phyloP scores from a whole-genome alignment of 2,329 filamentous ascomycete genomes.

The Alternaria brassicicola region DNA sequence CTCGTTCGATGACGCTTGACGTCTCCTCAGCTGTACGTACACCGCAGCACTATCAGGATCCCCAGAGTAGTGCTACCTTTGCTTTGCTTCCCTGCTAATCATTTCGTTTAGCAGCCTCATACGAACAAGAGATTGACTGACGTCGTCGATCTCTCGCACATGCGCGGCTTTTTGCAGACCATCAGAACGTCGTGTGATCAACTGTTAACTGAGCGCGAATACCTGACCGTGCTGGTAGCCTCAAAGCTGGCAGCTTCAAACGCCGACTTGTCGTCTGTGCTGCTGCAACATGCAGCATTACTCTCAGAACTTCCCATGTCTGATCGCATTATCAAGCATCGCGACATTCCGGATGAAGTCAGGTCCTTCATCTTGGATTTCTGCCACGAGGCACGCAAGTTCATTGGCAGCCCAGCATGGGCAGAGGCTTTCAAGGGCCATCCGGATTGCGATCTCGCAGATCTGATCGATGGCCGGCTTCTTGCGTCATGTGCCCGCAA shows the following conservation, averaged over 20 bases:
- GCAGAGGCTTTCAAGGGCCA: constrained; percentile 29
- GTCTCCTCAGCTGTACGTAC: constrained; percentile 26
- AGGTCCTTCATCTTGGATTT: constrained; percentile 49
- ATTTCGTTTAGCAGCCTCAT: constrained; percentile 4
- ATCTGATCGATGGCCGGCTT: constrained; percentile 62
- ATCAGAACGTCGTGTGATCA: constrained; percentile 25
- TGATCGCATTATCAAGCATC: constrained; percentile 44
- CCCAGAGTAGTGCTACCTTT: neutral
- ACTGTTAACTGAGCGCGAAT: constrained; percentile 45
- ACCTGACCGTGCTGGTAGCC: constrained; percentile 39
- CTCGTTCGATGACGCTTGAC: constrained; percentile 24
- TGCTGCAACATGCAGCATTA: constrained; percentile 54
- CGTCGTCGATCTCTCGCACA: constrained; percentile 20
- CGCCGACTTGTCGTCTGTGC: constrained; percentile 43
- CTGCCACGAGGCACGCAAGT: constrained; percentile 41
- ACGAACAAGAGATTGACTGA: constrained; percentile 12
- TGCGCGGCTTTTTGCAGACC: constrained; percentile 28
- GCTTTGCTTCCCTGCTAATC: neutral
- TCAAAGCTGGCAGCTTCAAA: constrained; percentile 43
- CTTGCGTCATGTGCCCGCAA: constrained; percentile 37
- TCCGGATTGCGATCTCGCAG: constrained; percentile 55
- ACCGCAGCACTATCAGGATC: neutral
- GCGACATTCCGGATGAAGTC: constrained; percentile 41
- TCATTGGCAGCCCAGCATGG: constrained; percentile 51
- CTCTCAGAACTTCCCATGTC: constrained; percentile 51